A percentile compares a stretch with the other conserved stretches of the same genome.
Conservation (phyloP, 768 basidiomycete species). For the Lepiota venenata region DNA sequence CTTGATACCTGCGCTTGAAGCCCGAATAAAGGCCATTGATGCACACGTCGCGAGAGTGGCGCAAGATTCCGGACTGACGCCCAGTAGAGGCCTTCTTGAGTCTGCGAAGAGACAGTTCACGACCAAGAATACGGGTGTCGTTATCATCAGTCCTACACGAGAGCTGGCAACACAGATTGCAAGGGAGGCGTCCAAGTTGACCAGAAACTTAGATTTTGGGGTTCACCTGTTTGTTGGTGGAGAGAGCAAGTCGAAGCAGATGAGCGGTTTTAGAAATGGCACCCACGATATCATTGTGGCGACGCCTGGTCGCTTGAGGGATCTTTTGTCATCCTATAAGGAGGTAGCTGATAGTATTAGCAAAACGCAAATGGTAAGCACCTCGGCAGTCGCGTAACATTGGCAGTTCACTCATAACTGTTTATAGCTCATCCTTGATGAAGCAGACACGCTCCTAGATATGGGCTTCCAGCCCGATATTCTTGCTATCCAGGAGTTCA, state of each 20-base stretch:
- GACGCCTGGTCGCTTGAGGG: constrained; percentile 85
- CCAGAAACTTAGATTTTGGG: constrained; percentile 57
- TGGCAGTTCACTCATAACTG: background rate
- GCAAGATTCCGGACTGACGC: constrained; percentile 36
- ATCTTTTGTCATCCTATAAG: constrained; percentile 60
- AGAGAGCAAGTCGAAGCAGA: constrained; percentile 57
- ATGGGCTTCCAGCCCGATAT: constrained; percentile 93
- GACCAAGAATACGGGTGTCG: constrained; percentile 53
- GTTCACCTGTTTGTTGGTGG: constrained; percentile 82
- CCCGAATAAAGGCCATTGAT: constrained; percentile 60
- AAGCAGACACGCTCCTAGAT: constrained; percentile 87
- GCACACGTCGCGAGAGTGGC: constrained; percentile 36
- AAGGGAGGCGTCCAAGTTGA: constrained; percentile 69
- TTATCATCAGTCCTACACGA: constrained; percentile 87
- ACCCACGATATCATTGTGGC: constrained; percentile 82
- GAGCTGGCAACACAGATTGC: constrained; percentile 92
- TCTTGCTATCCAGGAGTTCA: constrained; percentile 58
- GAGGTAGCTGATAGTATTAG: constrained; percentile 50
- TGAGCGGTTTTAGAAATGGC: constrained; percentile 60
- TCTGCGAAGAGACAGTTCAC: constrained; percentile 36
- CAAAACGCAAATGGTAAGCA: constrained; percentile 56
- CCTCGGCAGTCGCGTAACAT: background rate
- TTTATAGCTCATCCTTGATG: constrained; percentile 80
- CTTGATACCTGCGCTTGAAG: constrained; percentile 82
- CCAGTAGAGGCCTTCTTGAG: constrained; percentile 25